Percentiles rank a stretch among this genome's conserved stretches.
These are phyloP conservation scores for Saccharomycopsis crataegensis DNA, from an alignment of 1,139 yeast species.

Conservation along the genomic window DNA sequence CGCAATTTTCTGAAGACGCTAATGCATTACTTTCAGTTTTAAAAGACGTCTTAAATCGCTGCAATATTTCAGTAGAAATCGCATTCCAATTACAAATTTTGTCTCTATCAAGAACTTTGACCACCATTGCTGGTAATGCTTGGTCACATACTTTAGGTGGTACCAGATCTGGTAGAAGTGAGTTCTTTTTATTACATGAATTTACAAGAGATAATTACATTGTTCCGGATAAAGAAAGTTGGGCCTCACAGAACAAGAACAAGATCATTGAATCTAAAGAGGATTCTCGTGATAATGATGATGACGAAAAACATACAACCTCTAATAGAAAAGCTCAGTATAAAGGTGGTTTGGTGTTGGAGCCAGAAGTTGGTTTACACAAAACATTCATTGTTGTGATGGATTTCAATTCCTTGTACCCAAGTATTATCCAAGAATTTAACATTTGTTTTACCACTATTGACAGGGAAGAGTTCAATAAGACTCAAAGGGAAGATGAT, in stretches of 20 bases:
- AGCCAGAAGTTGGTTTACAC: constrained; percentile 93
- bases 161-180: constrained; percentile 95
- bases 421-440: constrained; percentile 93
- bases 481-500: constrained; percentile 44
- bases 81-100: constrained; percentile 80
- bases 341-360: constrained; percentile 96
- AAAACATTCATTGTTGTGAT: constrained; percentile 84
- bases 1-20: constrained; percentile 63
- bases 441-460: constrained; percentile 97
- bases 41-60: constrained; percentile 60
- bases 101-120: constrained; percentile 83
- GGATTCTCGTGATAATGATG: constrained; percentile 26
- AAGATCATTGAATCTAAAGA: constrained; percentile 21
- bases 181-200: constrained; percentile 87
- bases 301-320: constrained; percentile 39
- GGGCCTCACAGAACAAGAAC: constrained; percentile 34
- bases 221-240: constrained; percentile 80
- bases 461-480: constrained; percentile 45
- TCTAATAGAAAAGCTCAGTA: constrained; percentile 68
- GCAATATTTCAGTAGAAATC: constrained; percentile 66
- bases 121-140: constrained; percentile 93
- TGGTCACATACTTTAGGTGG: constrained; percentile 96
- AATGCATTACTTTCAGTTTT: constrained; percentile 60
- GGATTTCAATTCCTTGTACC: constrained; percentile 98
- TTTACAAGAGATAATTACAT: constrained; percentile 74